Conservation (phyloP, 2,329 filamentous ascomycete species). For the Diaporthe australafricana region DNA sequence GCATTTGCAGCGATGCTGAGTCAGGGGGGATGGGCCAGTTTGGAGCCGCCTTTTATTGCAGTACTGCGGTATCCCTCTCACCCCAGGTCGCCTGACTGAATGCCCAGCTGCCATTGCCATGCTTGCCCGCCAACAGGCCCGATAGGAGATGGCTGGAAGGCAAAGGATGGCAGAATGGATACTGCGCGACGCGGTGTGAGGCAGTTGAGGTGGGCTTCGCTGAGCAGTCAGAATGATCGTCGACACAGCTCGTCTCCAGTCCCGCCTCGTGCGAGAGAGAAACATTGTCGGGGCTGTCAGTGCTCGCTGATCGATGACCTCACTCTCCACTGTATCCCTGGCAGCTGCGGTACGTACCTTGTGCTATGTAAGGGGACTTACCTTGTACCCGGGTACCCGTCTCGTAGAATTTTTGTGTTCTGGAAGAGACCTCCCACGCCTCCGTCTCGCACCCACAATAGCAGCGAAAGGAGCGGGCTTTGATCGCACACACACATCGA, state of each 20-base stretch:
- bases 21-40: background rate
- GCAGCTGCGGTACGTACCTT: background rate
- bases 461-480: background rate
- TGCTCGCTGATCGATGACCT: conserved; percentile 27
- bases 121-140: conserved; percentile 27
- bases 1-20: conserved; percentile 17
- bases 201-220: background rate
- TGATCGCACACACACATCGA: background rate
- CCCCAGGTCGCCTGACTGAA: background rate
- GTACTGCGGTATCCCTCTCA: conserved; percentile 4
- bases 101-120: background rate
- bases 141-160: conserved; percentile 1
- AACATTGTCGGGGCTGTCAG: conserved; percentile 14
- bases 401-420: background rate
- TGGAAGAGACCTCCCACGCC: background rate
- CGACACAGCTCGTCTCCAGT: conserved; percentile 15
- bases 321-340: conserved; percentile 13
- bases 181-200: conserved; percentile 1
- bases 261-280: background rate
- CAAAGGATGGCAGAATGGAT: background rate
- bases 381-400: background rate
- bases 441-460: background rate
- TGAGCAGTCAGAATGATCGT: conserved; percentile 27
- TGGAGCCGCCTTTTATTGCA: conserved; percentile 20
- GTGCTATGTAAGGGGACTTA: background rate